phyloP scores from a whole-genome alignment of 2,329 filamentous ascomycete species.

The Fusarium brachygibbosum region DNA sequence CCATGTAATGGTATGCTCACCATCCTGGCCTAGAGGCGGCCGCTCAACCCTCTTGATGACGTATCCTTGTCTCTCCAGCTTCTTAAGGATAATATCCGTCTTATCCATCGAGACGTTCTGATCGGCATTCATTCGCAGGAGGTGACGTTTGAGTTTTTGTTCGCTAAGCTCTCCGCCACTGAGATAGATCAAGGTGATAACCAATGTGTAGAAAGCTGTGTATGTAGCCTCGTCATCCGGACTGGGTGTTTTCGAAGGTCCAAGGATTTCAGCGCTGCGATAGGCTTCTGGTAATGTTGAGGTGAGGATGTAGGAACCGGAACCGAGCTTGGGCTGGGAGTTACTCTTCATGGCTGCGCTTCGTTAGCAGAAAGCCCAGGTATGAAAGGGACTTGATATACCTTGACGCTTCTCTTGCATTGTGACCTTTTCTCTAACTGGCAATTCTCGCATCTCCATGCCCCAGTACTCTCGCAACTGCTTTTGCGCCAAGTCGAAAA shows the following conservation, averaged over 20 bases:
- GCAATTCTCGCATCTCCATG: constrained; percentile 92
- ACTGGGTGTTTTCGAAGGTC: constrained; percentile 76
- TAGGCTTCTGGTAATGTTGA: constrained; percentile 78
- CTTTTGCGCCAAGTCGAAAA: constrained; percentile 83
- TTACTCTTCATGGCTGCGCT: constrained; percentile 59
- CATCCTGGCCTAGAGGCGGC: constrained; percentile 64
- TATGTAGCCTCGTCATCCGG: constrained; percentile 81
- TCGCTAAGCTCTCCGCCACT: constrained; percentile 81
- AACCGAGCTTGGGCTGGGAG: constrained; percentile 67
- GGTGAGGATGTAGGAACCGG: constrained; percentile 82
- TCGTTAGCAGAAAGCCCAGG: constrained; percentile 10
- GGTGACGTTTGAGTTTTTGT: constrained; percentile 80
- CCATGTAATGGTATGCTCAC: constrained; percentile 84
- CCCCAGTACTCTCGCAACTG: constrained; percentile 81
- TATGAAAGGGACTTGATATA: constrained; percentile 47
- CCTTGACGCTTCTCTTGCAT: constrained; percentile 82
- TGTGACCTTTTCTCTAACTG: constrained; percentile 83
- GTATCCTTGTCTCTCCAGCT: constrained; percentile 86
- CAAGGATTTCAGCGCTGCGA: constrained; percentile 74
- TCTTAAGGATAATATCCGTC: constrained; percentile 80
- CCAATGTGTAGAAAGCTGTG: constrained; percentile 81
- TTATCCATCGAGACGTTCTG: constrained; percentile 80
- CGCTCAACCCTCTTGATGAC: constrained; percentile 80
- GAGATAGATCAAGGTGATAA: constrained; percentile 82
- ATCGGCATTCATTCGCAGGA: constrained; percentile 81